Base-by-base conservation (phyloP, 345 rosid species). In the Salix purpurea region DNA sequence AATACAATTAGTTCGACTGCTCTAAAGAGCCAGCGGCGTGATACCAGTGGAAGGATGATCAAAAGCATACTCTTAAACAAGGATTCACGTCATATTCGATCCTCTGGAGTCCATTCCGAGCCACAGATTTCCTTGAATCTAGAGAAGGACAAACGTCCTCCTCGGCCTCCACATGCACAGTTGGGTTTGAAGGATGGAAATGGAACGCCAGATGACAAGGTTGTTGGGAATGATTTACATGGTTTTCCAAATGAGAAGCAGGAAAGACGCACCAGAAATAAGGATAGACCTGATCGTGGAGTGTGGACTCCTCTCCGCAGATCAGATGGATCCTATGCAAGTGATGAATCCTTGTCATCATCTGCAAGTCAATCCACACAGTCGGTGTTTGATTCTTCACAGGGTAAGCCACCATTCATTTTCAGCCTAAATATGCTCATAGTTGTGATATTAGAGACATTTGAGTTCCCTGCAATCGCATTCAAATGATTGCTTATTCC, bases 271-370 rank as follows among this genome's bases (percentile, higher is more conserved):
- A 52, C 80, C 54, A 83, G 89, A 83, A 87, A 88, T 82, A 90
- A 79, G 85, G 97, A 91, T 72, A 88, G 92, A 72, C 92, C 90
- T 74, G 95, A 91, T 86, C 95, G 89, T 64, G 83, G 85, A 77
- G 86, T 88, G 42, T 87, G 95, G 97, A 81, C 93, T 80, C 90
- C 92, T 72, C 87, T 90, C 81, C 88, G 83, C 28, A 87, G 84
- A 77, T 85, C 87, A 23, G 90, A 88, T 82, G 92, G 87, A 76
- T 83, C 88, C 23, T 86, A 71, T 80, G 83, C 84, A 70, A 82
- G 88, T 87, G 92, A 89, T 75, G 91, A 89, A 77, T 79, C 77
- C 24, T 61, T 48, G 5, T 69, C 84, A 40, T 80, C 84, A 24
- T 84, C 84, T 69, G 66, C 78, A 37, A 64, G 79, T 40, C 84